A percentile compares a stretch with the other conserved stretches of the same genome.
phyloP scores from a whole-genome alignment of 2,329 filamentous ascomycete genomes.

The Westerdykella sp. region DNA sequence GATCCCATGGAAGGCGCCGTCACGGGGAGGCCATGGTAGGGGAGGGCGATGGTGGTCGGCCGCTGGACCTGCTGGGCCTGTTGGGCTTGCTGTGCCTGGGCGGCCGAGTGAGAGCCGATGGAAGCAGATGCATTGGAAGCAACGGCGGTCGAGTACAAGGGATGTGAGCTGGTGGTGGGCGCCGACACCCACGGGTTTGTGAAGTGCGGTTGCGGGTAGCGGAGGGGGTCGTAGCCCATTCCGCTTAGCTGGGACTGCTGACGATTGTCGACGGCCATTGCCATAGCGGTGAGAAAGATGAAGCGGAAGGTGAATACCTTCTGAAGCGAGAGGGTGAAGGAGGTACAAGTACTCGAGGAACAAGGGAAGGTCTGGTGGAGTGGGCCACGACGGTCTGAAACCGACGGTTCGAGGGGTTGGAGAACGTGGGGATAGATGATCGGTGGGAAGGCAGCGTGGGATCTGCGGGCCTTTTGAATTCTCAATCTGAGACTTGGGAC shows the following conservation, averaged over 20 bases:
- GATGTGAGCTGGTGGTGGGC: conserved; percentile 48
- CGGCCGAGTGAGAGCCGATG: conserved; percentile 31
- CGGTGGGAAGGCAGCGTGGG: conserved; percentile 41
- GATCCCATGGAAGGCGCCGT: conserved; percentile 65
- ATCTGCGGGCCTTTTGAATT: conserved; percentile 44
- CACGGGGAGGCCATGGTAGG: conserved; percentile 68
- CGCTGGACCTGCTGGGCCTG: conserved; percentile 44
- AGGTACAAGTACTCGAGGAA: conserved; percentile 16
- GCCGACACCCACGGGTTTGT: conserved; percentile 79
- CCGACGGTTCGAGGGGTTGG: conserved; percentile 29
- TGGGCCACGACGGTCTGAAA: conserved; percentile 26
- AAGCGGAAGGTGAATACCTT: conserved; percentile 7
- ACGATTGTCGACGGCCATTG: conserved; percentile 89
- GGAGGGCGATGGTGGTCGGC: conserved; percentile 56
- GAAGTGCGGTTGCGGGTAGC: conserved; percentile 68
- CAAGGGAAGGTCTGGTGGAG: conserved; percentile 21
- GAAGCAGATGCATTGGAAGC: conserved; percentile 47
- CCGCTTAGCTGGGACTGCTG: conserved; percentile 61
- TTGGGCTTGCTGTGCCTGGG: conserved; percentile 53
- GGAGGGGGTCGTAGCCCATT: conserved; percentile 75
- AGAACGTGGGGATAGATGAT: conserved; percentile 47
- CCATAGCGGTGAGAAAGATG: conserved; percentile 53
- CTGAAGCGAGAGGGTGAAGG: conserved; percentile 9
- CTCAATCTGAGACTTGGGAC: conserved; percentile 32
- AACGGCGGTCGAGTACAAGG: conserved; percentile 61